Percentiles rank a stretch among this genome's conserved stretches.
phyloP scores from a whole-genome alignment of 768 basidiomycete species.

The Leccinellum luteum region DNA sequence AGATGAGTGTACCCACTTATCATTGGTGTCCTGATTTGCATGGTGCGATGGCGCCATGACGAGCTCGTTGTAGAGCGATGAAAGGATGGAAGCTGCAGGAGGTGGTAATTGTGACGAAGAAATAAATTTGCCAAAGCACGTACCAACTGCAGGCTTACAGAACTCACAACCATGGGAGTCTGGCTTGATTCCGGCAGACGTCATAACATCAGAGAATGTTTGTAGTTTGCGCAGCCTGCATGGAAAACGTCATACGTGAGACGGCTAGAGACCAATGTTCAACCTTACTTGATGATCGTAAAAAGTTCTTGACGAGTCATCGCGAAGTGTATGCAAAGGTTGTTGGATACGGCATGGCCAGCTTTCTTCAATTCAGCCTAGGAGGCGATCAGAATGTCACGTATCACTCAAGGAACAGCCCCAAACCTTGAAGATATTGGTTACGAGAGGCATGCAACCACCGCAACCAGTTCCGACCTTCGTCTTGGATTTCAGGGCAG shows the following conservation, averaged over 20 bases:
- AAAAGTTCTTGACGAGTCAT: slow-evolving; percentile 68
- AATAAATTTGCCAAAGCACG: background rate
- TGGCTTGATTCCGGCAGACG: slow-evolving; percentile 42
- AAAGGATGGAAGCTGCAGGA: slow-evolving; percentile 37
- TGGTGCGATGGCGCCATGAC: slow-evolving; percentile 62
- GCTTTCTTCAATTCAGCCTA: slow-evolving; percentile 66
- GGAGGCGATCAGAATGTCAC: slow-evolving; percentile 8
- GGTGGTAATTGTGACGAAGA: background rate
- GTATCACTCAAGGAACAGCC: too few relatives aligned
- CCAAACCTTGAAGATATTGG: slow-evolving; percentile 38
- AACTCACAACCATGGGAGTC: slow-evolving; percentile 65
- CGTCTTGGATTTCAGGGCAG: slow-evolving; percentile 58
- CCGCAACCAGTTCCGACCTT: slow-evolving; percentile 75
- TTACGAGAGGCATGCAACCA: slow-evolving; percentile 62
- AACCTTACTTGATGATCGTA: slow-evolving; percentile 48
- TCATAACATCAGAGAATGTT: slow-evolving; percentile 56
- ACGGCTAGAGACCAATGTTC: background rate
- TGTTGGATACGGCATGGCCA: slow-evolving; percentile 54
- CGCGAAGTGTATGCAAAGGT: slow-evolving; percentile 64
- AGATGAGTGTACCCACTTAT: slow-evolving; percentile 29
- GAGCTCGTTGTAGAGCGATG: slow-evolving; percentile 59
- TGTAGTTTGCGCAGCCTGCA: slow-evolving; percentile 53
- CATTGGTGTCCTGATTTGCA: slow-evolving; percentile 72
- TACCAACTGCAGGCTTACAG: slow-evolving; percentile 68
- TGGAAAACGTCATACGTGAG: background rate